Evolutionary conservation across 108 stramenopile species (phyloP).

Genomic region (Cyclotella distinguenda): DNA sequence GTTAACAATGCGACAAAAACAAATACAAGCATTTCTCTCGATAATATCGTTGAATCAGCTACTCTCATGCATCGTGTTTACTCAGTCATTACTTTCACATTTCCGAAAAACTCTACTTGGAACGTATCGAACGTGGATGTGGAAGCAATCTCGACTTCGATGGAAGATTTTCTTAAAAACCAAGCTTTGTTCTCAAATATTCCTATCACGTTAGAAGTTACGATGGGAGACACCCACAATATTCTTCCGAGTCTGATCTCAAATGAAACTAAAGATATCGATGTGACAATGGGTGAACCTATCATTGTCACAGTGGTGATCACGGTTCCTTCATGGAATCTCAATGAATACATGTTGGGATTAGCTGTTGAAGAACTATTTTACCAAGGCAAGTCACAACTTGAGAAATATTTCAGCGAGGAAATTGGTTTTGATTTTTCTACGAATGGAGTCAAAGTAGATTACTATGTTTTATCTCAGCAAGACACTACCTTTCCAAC

Average conservation of each 20-base stretch:
- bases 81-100: not conserved
- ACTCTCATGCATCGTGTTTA: not conserved
- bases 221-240: not conserved
- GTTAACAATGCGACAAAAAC: no score
- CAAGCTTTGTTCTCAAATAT: not conserved
- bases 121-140: not conserved
- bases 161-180: not conserved
- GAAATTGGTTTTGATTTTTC: not conserved
- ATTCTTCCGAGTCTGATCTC: not conserved
- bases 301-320: not conserved
- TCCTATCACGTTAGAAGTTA: not conserved
- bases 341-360: not conserved
- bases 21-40: no score
- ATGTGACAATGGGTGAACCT: not conserved
- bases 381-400: not conserved
- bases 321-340: not conserved
- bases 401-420: not conserved
- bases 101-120: not conserved
- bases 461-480: not conserved
- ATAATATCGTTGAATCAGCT: no score
- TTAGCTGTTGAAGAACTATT: not conserved
- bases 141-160: not conserved
- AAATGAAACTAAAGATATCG: not conserved
- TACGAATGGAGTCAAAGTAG: not conserved
- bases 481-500: not conserved